Evolutionary conservation across 148 eudicot species (phyloP), one percentile per base, ranked within the genome.

Genomic region (Euryodendron excelsum): DNA sequence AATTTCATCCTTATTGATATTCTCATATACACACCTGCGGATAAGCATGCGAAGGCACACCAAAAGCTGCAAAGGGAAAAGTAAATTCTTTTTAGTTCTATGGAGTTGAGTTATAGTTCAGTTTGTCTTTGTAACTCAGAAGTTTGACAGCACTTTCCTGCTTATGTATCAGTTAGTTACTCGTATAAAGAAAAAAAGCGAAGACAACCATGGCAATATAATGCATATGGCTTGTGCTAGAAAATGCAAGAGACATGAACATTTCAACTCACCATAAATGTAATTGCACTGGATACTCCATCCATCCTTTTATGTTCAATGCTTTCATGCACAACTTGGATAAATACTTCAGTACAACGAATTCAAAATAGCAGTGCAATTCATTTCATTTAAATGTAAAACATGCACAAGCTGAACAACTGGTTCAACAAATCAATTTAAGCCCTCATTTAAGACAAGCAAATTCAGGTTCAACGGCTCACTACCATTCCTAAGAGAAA

Each of bases 1-100:
- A 72, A 87, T 87, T 31, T 78, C 84, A 28, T 87, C 90, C 78
- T 80, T 87, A 64, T 69, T 72, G 44, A 77, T 28, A 80, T 82
- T 85, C 52, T 85, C 87, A 76, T 85, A 72, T 36, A 87, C 87
- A 69, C 90, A 82, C 66, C 74, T 80, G 14, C 90, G 82, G 59
- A 87, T 87, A 73, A 87, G 76, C 75, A 87, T 83, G 33, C 90
- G 82, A 39, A 87, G 86, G 65, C 90, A 87, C 9, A 84, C 90
- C 80, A 87, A 76, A 75, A 87, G 87, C 90, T 87, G 82, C 82
- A 80, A 1, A 36, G 13, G 23, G 27, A n/a, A 69, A 75, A 4
- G 11, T n/a, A 53, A 33, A 61, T 69, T 47, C 11, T 28, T 25
- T 69, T 69, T 48, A 69, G 56, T 21, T 45, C 3, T 69, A 31